These are phyloP conservation scores for Lomentospora prolificans DNA, from an alignment of 2,329 filamentous ascomycete species.

Conservation along the genomic window DNA sequence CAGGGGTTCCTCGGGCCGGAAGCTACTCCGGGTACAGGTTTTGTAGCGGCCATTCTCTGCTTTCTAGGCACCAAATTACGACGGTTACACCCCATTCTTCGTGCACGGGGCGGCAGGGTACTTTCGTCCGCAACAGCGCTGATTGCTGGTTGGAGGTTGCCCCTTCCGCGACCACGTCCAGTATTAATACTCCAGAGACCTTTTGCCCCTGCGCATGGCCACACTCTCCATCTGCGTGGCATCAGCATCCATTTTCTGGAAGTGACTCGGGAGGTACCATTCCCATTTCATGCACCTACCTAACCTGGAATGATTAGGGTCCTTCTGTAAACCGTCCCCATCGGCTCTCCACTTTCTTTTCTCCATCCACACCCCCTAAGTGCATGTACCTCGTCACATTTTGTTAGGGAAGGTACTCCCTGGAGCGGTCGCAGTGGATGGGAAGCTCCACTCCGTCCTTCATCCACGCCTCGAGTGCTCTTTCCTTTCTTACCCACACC, in stretches of 20 bases:
- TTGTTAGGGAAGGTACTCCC: too few species aligned
- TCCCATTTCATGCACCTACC: background rate
- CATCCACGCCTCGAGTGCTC: too few species aligned
- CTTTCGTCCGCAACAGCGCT: background rate
- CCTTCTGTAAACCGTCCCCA: slow-evolving; percentile 1
- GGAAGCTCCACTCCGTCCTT: too few species aligned
- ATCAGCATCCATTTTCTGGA: background rate
- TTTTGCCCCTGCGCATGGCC: background rate
- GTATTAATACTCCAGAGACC: background rate
- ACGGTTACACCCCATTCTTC: background rate
- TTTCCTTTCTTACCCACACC: too few species aligned
- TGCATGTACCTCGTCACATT: too few species aligned
- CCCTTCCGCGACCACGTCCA: too few species aligned
- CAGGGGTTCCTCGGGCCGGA: background rate
- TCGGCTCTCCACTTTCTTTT: background rate
- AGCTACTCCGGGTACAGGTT: background rate
- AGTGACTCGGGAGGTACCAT: background rate
- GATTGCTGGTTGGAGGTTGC: background rate
- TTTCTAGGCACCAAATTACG: background rate
- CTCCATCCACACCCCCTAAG: background rate
- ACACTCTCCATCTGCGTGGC: too few species aligned
- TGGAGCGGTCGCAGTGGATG: too few species aligned
- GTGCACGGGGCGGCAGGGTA: background rate
- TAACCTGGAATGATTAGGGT: slow-evolving; percentile 2
- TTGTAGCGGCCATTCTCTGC: background rate